Base-by-base conservation (phyloP, 352 stramenopile species). In the Globisporangium uncinulatum region DNA sequence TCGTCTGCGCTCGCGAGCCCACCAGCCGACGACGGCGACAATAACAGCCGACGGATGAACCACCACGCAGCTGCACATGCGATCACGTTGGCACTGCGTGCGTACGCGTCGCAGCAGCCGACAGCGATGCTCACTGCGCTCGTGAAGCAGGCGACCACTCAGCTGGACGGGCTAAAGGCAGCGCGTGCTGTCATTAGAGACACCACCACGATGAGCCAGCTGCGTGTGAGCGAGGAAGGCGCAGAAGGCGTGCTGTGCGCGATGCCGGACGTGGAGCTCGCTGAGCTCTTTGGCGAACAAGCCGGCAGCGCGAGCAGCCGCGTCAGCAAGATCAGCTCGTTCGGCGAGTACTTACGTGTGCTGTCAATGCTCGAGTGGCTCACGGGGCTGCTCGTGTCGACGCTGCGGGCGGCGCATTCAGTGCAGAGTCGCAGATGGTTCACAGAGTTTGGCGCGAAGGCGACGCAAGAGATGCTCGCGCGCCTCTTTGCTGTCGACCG, bases 31-130 rank as follows among this genome's bases (percentile, higher is more conserved):
- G 10, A 68, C 51, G 15, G 34, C 31, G 42, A 36, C 51, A 58
- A 10, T 42, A 36, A 34, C 8, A 46, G 17, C 11, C 56, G 51
- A 31, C 31, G 43, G 5, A 56, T 96, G 11, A 83, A 69, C n/a
- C 89, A 98, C 66, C 96, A 96, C 36, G 81, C 87, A 24, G 93
- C 92, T 34, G 81, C 89, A 37, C 87, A 94, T 34, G 86, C 92
- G 8, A 83, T 98, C 42, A 94, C 81, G 4, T 59, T 93, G 21
- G 87, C 89, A 17, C 70, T 98, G 51, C 88, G 91, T 55, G 89
- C 89, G 20, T 96, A 97, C 55, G 83, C 86, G 6, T 75, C 89
- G 11, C 79, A 97, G 42, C 89, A 96, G 55, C 94, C 94, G 19
- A 83, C 79, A 14, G 86, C 76, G 45, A 86, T 97, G 65, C 59